phyloP scores from a whole-genome alignment of 805 yeast species.

The Ogataea siamensis region DNA sequence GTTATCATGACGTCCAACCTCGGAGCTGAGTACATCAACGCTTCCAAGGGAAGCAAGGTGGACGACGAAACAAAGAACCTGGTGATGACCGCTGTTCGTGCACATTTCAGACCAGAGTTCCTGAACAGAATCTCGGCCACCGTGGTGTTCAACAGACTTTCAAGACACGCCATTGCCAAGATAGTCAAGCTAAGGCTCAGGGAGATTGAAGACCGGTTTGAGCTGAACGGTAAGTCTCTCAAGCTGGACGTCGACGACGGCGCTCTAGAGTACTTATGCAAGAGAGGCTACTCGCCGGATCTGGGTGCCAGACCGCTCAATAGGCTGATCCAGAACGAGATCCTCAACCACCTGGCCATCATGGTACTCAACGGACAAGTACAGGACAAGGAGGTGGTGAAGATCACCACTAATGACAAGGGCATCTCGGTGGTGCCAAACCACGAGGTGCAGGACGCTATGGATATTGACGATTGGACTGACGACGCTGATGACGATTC shows the following conservation, averaged over 20 bases:
- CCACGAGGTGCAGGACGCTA: conserved; percentile 62
- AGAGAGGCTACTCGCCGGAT: conserved; percentile 86
- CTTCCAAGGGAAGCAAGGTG: conserved; percentile 58
- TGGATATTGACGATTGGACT: conserved; percentile 58
- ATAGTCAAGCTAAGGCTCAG: conserved; percentile 81
- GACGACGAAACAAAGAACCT: conserved; percentile 65
- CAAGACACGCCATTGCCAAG: conserved; percentile 87
- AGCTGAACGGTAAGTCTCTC: conserved; percentile 76
- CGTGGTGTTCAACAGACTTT: conserved; percentile 88
- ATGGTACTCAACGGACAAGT: conserved; percentile 83
- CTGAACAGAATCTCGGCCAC: conserved; percentile 92
- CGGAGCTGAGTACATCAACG: conserved; percentile 87
- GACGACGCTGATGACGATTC: conserved; percentile 60
- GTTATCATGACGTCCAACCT: conserved; percentile 96
- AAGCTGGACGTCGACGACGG: conserved; percentile 67
- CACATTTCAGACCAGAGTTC: conserved; percentile 96
- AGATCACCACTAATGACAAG: conserved; percentile 52
- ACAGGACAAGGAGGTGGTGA: conserved; percentile 82
- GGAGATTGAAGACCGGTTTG: conserved; percentile 86
- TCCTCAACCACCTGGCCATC: conserved; percentile 87
- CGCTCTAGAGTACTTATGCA: conserved; percentile 80
- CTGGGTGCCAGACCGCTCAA: conserved; percentile 96
- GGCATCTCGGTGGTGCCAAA: conserved; percentile 84
- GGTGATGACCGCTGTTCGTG: conserved; percentile 81
- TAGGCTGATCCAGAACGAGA: conserved; percentile 84